These are phyloP conservation scores for Calonectria pseudoreteaudii DNA, from an alignment of 2,329 filamentous ascomycete species.

Conservation along the genomic window DNA sequence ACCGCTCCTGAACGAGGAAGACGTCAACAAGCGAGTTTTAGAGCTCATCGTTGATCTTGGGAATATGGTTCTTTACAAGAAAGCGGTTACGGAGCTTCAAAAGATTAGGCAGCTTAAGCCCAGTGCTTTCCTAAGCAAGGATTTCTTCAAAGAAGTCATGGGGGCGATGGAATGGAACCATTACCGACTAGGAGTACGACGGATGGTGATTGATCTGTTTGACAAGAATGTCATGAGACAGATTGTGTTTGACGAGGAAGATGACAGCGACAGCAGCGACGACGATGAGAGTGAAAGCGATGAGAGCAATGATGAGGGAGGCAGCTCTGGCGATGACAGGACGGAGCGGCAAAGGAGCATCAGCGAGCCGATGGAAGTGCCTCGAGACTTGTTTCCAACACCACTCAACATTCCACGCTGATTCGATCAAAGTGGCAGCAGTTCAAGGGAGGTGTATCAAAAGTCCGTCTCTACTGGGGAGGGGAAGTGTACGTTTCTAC, in stretches of 20 bases:
- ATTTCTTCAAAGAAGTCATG: slow-evolving; percentile 88
- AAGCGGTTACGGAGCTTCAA: slow-evolving; percentile 83
- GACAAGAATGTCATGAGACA: slow-evolving; percentile 88
- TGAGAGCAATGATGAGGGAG: slow-evolving; percentile 58
- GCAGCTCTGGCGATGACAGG: slow-evolving; percentile 63
- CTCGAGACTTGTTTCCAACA: slow-evolving; percentile 48
- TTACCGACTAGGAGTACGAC: slow-evolving; percentile 86
- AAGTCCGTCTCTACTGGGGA: not conserved
- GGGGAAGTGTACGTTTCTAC: not conserved
- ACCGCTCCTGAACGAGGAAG: slow-evolving; percentile 67
- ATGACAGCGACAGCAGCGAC: slow-evolving; percentile 73
- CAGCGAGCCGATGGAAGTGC: slow-evolving; percentile 54
- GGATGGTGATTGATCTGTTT: slow-evolving; percentile 94
- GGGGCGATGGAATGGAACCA: slow-evolving; percentile 88
- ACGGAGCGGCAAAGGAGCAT: slow-evolving; percentile 70
- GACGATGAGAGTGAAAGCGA: slow-evolving; percentile 58
- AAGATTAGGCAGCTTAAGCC: slow-evolving; percentile 82
- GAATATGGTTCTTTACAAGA: slow-evolving; percentile 92
- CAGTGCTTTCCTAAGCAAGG: slow-evolving; percentile 78
- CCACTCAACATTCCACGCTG: slow-evolving; percentile 48
- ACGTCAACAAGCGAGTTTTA: slow-evolving; percentile 82
- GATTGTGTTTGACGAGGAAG: slow-evolving; percentile 78
- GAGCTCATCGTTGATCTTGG: slow-evolving; percentile 89
- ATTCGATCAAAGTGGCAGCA: slow-evolving; percentile 5
- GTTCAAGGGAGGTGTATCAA: not conserved